Evolutionary conservation across 2,329 filamentous ascomycete species (phyloP), one percentile per base, ranked within the genome.

Genomic region (Cercospora zeina): DNA sequence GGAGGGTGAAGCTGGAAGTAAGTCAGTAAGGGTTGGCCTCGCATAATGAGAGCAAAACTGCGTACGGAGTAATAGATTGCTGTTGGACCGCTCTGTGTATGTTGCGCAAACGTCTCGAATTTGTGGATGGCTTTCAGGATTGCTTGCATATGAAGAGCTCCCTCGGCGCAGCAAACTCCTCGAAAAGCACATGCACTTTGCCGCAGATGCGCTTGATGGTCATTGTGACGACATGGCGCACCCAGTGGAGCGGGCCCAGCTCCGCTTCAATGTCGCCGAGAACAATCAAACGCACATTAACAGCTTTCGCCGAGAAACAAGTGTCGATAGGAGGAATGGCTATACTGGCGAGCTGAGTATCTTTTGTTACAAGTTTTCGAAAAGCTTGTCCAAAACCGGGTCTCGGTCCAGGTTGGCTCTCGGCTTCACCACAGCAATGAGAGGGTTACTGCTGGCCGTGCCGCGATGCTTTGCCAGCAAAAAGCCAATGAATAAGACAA

Each of bases 331-430:
- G 24, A 27, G 24, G 6, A 27, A 6, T 3, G 6, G 24, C 24
- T 27, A 27, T 27, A 27, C 24, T 27, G 24, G 24, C 24, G 24
- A 27, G 21, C 39, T 14, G 16, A 5, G 16, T 54, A 21, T 34
- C 53, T 9, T 36, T 37, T 49, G 13, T 69, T 58, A 73, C 34
- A 73, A 49, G 42, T 68, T 62, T 59, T 72, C 69, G 58, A 74
- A 74, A 45, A 74, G 61, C 47, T 69, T 64, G 54, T 63, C 62
- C 61, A 74, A 54, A 51, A 70, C 68, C 4, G 69, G 62, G 67
- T 73, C 71, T 50, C 71, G 65, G 24, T 63, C 69, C 45, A 61
- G 64, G 54, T 56, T 70, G n/a, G 68, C 65, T 51, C 30, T 51
- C 4, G 47, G 30, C 47, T 67, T 68, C 33, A 62, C 69, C 3